These are phyloP conservation scores for Claviceps sp. DNA, from an alignment of 2,329 filamentous ascomycete species.

Conservation along the genomic window DNA sequence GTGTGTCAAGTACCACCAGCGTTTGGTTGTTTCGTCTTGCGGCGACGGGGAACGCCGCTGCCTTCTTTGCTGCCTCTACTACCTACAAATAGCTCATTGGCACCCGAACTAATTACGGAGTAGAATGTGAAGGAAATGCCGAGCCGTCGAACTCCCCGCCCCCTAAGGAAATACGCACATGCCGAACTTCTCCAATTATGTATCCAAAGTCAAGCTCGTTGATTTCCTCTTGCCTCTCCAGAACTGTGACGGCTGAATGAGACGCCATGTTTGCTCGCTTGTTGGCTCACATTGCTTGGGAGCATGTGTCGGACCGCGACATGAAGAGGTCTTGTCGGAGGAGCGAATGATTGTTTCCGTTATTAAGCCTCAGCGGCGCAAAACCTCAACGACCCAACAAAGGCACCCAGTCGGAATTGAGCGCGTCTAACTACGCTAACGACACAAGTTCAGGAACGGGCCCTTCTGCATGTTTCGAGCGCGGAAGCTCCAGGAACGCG, in stretches of 20 bases:
- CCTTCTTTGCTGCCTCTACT: neutral
- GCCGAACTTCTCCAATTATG: too few species aligned
- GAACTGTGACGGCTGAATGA: too few species aligned
- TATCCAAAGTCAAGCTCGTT: too few species aligned
- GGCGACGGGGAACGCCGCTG: neutral
- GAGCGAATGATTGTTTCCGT: neutral
- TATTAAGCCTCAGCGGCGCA: neutral
- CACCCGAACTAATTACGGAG: too few species aligned
- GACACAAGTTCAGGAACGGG: neutral
- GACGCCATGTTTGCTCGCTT: too few species aligned
- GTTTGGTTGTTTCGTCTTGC: slow-evolving; percentile 3
- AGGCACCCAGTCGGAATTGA: neutral
- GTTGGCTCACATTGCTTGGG: too few species aligned
- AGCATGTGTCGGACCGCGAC: neutral
- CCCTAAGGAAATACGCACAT: too few species aligned
- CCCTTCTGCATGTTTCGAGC: neutral
- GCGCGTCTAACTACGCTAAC: neutral
- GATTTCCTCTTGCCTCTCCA: too few species aligned
- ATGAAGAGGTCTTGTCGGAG: neutral
- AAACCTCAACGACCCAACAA: neutral
- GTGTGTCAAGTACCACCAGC: slow-evolving; percentile 3
- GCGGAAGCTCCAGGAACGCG: neutral
- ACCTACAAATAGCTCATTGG: neutral
- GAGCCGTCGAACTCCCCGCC: too few species aligned
- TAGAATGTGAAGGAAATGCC: too few species aligned